phyloP scores from a whole-genome alignment of 257 asterid genomes.

The Solanum chaucha region DNA sequence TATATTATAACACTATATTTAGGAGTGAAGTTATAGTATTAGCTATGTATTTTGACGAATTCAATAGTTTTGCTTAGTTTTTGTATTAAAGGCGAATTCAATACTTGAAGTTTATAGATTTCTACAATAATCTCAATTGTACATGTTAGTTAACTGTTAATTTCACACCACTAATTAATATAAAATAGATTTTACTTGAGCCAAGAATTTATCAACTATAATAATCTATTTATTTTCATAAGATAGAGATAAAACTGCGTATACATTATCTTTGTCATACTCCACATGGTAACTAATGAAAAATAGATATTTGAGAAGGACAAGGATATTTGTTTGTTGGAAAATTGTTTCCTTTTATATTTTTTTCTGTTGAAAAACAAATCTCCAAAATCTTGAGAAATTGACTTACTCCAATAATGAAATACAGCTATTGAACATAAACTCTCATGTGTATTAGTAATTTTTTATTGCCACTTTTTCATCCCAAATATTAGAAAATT shows the following conservation, averaged over 20 bases:
- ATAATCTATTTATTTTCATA: background rate
- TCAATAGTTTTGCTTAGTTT: background rate
- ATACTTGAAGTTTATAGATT: background rate
- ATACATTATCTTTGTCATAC: accelerated
- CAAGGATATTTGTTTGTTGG: background rate
- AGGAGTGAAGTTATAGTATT: background rate
- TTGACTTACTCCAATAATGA: background rate
- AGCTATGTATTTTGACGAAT: background rate
- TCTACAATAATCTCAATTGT: accelerated
- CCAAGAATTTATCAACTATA: accelerated
- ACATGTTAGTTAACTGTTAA: background rate
- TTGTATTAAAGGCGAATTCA: background rate
- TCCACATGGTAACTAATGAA: background rate
- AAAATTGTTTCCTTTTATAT: background rate
- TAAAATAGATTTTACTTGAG: background rate
- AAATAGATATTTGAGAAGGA: background rate
- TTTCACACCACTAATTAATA: background rate
- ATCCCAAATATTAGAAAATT: background rate
- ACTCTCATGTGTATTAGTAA: background rate
- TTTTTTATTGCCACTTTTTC: background rate
- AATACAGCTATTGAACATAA: background rate
- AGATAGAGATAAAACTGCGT: background rate
- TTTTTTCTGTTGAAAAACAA: background rate
- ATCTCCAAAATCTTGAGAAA: background rate
- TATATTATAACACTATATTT: background rate